Percentiles rank a stretch among this genome's conserved stretches.
Evolutionary conservation across 257 asterid genomes (phyloP).

Genomic region (Catharanthus roseus): DNA sequence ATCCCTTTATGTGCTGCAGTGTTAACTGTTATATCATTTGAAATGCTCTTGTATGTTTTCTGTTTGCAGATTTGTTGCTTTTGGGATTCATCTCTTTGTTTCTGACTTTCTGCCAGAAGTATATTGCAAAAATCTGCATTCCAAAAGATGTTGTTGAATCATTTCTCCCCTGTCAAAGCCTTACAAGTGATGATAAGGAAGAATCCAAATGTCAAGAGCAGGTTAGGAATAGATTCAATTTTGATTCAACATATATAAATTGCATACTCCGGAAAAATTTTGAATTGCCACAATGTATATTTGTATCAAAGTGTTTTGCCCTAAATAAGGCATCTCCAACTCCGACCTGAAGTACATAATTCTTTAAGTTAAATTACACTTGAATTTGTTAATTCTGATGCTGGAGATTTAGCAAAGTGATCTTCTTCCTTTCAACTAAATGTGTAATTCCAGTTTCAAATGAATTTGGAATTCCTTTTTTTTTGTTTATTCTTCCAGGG

Average conservation of each 20-base stretch:
- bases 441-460: background rate
- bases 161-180: slow-evolving; percentile 57
- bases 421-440: background rate
- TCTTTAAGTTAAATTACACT: background rate
- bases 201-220: slow-evolving; percentile 44
- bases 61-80: slow-evolving; percentile 62
- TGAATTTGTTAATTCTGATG: background rate
- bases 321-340: background rate
- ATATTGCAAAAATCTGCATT: slow-evolving; percentile 48
- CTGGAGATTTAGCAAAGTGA: background rate
- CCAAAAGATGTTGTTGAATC: slow-evolving; percentile 35
- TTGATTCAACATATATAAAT: background rate
- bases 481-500: background rate
- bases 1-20: background rate
- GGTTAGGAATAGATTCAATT: slow-evolving; percentile 20
- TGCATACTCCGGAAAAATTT: background rate
- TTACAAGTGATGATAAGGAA: slow-evolving; percentile 27
- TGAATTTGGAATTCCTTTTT: background rate
- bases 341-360: background rate
- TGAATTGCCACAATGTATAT: background rate
- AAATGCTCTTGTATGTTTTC: background rate
- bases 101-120: slow-evolving; percentile 47
- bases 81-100: slow-evolving; percentile 71
- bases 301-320: background rate
- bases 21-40: background rate